Evolutionary conservation across 495 filamentous ascomycete species (phyloP), one percentile per base, ranked within the genome.

Genomic region (Penicillium arizonense): DNA sequence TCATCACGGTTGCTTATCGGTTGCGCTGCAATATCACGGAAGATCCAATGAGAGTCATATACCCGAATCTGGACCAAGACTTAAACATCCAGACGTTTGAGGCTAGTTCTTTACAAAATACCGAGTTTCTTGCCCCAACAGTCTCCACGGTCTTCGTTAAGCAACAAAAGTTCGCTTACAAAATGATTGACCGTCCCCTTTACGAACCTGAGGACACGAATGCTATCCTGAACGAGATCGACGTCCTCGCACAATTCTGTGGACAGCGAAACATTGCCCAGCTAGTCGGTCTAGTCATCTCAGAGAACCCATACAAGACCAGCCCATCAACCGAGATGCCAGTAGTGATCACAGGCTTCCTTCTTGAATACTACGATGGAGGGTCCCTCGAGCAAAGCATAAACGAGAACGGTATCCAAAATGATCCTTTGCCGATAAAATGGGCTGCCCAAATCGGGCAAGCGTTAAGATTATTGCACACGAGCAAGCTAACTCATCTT

Each of bases 351-450:
- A 61, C 9, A 40, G 58, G 58, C 18, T 54, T 57, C 37, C 54
- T 61, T 34, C 54, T 57, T 49, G 50, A 62, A 45, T 62, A 58
- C 47, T 55, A 58, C 48, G 21, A 55, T 4, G 50, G 44, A 49
- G 50, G 58, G 9, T 61, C 46, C 12, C 58, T 61, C 21, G 37
- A 61, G 40, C 28, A 56, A 44, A 40, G 55, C 20, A 2, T 51
- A 9, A n/a, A n/a, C n/a, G 3, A 30, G 11, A 41, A 53, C 18
- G 24, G 35, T 32, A 20, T 30, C 11, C 36, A 33, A 52, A 28
- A 32, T 55, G 55, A 38, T 52, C 2, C 32, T 13, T 49, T 55
- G 18, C 50, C 23, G 13, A 37, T 56, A 47, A 11, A 43, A 52
- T 61, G 50, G 58, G 56, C 52, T n/a, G 16, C 51, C 32, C 46